Evolutionary conservation across 1,284 basidiomycete species (phyloP), one percentile per base, ranked within the genome.

Genomic region (Malassezia cuniculi): DNA sequence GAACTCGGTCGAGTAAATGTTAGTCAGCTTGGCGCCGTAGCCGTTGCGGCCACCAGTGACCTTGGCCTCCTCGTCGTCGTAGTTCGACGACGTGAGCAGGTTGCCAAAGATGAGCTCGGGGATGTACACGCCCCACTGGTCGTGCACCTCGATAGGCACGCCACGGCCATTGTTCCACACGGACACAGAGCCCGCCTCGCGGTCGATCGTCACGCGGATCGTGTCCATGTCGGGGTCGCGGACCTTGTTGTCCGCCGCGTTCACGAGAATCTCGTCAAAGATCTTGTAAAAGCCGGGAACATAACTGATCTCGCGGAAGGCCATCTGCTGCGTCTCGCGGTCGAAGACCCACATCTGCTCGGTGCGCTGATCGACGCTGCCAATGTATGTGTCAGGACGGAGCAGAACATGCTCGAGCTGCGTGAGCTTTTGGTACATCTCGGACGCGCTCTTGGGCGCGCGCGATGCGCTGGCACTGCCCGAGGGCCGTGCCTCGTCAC

Each of bases 231-330:
- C 18, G 7, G 63, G 54, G 27, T 66, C 63, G 32, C 63, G 59
- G 32, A 60, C 90, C 79, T 97, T 97, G 72, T 97, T 94, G 69
- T 99, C 93, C 6, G 93, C 93, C 14, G 93, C 93, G 67, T 99
- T 99, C 57, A 99, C 93, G 5, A 99, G 75, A 60, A 99, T 99
- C 71, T 99, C 93, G 63, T 99, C 93, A 31, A 97, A 82, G 65
- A 97, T 97, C 75, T 99, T 97, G 77, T 93, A 93, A 70, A 99
- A 93, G 50, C 90, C 93, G 0, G 93, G 93, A 2, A 95, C 89
- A 64, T 82, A 97, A 52, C 78, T 84, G 54, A 87, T 83, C 34
- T 87, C 80, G 32, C 75, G 50, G 36, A 51, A 54, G 5, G 41
- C 62, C 63, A 66, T 66, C 41, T 57, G 52, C 50, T 65, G 43